Evolutionary conservation across 116 monocot species (phyloP).

Genomic region (Cymodocea nodosa): DNA sequence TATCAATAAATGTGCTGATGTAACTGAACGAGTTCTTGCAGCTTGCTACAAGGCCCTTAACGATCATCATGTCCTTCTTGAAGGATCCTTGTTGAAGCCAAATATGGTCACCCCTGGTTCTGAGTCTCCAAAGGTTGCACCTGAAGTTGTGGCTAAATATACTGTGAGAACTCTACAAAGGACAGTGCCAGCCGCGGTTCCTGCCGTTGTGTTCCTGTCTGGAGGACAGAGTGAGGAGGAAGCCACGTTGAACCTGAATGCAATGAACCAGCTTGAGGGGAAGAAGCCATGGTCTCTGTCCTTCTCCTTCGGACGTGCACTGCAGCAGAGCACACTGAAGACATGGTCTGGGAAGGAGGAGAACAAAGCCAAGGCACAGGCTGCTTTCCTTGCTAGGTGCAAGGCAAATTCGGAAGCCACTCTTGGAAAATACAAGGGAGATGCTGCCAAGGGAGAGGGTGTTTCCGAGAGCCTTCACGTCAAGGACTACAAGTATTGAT

Average conservation of each 20-base stretch:
- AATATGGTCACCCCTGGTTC: slow-evolving; percentile 32
- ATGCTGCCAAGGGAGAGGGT: slow-evolving; percentile 11
- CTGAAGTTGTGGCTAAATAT: slow-evolving; percentile 21
- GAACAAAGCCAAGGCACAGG: slow-evolving; percentile 16
- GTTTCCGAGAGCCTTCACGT: slow-evolving; percentile 27
- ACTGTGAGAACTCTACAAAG: slow-evolving; percentile 18
- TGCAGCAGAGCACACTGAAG: slow-evolving; percentile 24
- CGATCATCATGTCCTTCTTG: slow-evolving; percentile 25
- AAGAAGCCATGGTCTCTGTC: slow-evolving; percentile 24
- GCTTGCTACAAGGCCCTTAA: slow-evolving; percentile 29
- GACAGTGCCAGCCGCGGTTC: slow-evolving; percentile 23
- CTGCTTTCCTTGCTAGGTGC: slow-evolving; percentile 16
- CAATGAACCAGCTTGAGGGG: slow-evolving; percentile 21
- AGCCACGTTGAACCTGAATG: slow-evolving; percentile 22
- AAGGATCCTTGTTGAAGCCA: slow-evolving; percentile 24
- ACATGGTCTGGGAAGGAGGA: slow-evolving; percentile 25
- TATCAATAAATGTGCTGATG: slow-evolving; percentile 11
- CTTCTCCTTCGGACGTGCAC: slow-evolving; percentile 26
- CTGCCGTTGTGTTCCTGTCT: slow-evolving; percentile 22
- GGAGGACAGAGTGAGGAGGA: slow-evolving; percentile 29
- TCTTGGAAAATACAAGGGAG: slow-evolving; percentile 18
- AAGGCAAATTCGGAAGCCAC: slow-evolving; percentile 25
- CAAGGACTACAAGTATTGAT: slow-evolving; percentile 28
- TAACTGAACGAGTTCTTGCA: slow-evolving; percentile 20
- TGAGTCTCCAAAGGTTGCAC: slow-evolving; percentile 14